A percentile compares a stretch with the other conserved stretches of the same genome.
These are phyloP conservation scores for Fusarium coicis DNA, from an alignment of 2,329 filamentous ascomycete species.

Conservation along the genomic window DNA sequence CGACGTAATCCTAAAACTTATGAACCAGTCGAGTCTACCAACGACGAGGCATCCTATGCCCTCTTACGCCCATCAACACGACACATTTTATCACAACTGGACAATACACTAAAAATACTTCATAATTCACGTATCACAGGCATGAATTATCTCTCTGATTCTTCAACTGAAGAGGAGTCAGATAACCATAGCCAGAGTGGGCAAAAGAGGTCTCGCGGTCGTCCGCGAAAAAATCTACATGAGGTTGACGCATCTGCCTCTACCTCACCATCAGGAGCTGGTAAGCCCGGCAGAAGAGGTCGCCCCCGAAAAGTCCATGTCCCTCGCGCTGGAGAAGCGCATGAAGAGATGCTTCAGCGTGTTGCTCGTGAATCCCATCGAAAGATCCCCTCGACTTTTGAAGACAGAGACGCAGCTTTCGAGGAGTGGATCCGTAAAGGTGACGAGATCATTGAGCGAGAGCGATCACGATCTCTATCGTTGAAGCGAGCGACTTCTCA, in stretches of 20 bases:
- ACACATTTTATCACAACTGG: conserved; percentile 76
- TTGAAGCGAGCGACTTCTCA: conserved; percentile 26
- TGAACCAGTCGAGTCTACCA: conserved; percentile 68
- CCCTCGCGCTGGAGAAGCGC: conserved; percentile 57
- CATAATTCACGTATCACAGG: conserved; percentile 71
- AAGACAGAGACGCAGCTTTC: conserved; percentile 47
- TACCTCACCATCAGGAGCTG: conserved; percentile 11
- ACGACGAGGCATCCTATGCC: conserved; percentile 74
- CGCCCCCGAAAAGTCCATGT: conserved; percentile 55
- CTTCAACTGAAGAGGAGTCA: conserved; percentile 52
- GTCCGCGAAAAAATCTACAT: conserved; percentile 37
- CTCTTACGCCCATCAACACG: conserved; percentile 75
- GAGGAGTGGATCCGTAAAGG: conserved; percentile 49
- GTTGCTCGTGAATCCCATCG: conserved; percentile 57
- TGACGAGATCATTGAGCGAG: conserved; percentile 42
- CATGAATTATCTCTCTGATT: conserved; percentile 53
- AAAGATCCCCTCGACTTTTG: conserved; percentile 40
- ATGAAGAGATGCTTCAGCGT: conserved; percentile 58
- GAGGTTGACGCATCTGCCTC: conserved; percentile 12
- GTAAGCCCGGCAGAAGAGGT: conserved; percentile 45
- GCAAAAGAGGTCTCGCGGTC: conserved; percentile 43
- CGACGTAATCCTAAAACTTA: conserved; percentile 42
- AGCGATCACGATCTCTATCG: conserved; percentile 26
- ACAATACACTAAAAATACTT: conserved; percentile 75
- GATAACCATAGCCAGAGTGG: conserved; percentile 43